These are phyloP conservation scores for Pascua guehoae DNA, from an alignment of 1,284 basidiomycete species.

Conservation along the genomic window DNA sequence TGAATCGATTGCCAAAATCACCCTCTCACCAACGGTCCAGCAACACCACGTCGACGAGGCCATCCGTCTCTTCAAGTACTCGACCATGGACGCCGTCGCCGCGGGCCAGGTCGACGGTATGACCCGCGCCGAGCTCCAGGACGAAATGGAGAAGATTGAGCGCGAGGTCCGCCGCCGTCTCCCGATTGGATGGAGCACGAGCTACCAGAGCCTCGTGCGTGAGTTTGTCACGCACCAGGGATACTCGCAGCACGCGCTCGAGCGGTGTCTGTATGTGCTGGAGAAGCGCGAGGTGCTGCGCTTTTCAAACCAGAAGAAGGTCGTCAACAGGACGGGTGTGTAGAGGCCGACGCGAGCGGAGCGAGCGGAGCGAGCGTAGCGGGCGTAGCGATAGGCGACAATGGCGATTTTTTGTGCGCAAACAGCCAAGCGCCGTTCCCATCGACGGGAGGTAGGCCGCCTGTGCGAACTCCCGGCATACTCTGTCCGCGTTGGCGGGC, in stretches of 20 bases:
- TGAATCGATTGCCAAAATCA: constrained; percentile 92
- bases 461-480: no score
- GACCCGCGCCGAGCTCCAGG: constrained; percentile 85
- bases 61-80: constrained; percentile 96
- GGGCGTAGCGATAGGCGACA: no score
- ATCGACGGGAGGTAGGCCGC: no score
- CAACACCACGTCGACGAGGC: constrained; percentile 97
- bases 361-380: not conserved
- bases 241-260: constrained; percentile 85
- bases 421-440: no score
- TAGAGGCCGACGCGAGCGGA: constrained; percentile 6
- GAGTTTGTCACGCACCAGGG: constrained; percentile 95
- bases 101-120: constrained; percentile 84
- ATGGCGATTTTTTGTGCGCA: no score
- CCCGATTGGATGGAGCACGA: constrained; percentile 95
- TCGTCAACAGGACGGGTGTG: constrained; percentile 42
- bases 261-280: constrained; percentile 83
- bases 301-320: constrained; percentile 69
- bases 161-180: constrained; percentile 81
- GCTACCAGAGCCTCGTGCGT: constrained; percentile 86
- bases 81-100: constrained; percentile 98
- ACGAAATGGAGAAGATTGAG: constrained; percentile 90
- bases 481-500: no score
- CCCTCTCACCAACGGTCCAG: constrained; percentile 77
- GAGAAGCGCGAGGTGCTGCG: constrained; percentile 93